phyloP scores from a whole-genome alignment of 768 basidiomycete species.

The Tricholoma sp. region DNA sequence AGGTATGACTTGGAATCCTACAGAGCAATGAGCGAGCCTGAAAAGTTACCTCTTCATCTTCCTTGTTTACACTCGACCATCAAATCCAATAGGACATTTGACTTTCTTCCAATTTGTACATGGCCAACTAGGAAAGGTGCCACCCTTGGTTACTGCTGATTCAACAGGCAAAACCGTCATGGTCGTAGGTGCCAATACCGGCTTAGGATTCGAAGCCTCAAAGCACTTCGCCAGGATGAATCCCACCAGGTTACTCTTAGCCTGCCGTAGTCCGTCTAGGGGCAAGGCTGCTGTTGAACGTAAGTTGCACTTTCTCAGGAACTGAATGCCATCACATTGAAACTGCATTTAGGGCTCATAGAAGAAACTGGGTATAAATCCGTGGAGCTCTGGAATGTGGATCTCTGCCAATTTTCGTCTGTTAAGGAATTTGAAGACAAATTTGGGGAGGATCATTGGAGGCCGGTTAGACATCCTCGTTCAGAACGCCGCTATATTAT shows the following conservation, averaged over 20 bases:
- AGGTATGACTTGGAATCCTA: no score
- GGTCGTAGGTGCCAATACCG: conserved; percentile 47
- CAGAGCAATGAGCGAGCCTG: neutral
- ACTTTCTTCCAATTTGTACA: conserved; percentile 11
- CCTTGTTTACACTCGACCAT: neutral
- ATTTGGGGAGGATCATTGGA: conserved; percentile 26
- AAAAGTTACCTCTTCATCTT: neutral
- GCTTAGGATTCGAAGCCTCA: conserved; percentile 42
- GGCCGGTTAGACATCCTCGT: conserved; percentile 39
- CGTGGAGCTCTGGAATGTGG: conserved; percentile 36
- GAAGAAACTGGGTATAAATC: conserved; percentile 28
- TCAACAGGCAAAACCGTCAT: conserved; percentile 44
- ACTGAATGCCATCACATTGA: neutral
- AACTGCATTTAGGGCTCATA: conserved; percentile 17
- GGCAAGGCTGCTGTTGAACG: conserved; percentile 31
- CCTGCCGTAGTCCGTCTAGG: conserved; percentile 30
- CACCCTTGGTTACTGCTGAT: conserved; percentile 29
- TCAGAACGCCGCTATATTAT: conserved; percentile 34
- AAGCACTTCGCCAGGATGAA: conserved; percentile 43
- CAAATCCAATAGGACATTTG: conserved; percentile 14
- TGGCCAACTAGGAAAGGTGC: conserved; percentile 19
- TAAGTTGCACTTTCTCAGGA: conserved; percentile 14
- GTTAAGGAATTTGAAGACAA: conserved; percentile 34
- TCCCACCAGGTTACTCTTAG: conserved; percentile 34
- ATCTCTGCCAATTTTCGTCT: conserved; percentile 36